These are phyloP conservation scores for Novymonas esmeraldas DNA, from an alignment of 208 protist genomes.

Conservation along the genomic window DNA sequence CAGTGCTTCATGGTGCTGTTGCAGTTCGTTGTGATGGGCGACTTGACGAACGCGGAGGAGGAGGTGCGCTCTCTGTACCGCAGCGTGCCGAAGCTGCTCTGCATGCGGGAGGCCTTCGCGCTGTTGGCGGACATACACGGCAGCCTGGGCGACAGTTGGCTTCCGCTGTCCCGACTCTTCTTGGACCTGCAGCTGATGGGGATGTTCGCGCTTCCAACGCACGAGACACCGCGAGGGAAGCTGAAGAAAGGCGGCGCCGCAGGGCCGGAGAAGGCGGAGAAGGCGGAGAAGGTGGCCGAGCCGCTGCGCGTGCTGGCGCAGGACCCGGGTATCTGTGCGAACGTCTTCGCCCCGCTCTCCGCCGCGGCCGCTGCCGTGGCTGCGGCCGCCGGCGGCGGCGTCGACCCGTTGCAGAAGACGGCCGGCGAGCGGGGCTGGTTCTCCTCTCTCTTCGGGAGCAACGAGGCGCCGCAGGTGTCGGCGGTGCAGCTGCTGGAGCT, in stretches of 20 bases:
- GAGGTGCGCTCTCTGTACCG: slow-evolving; percentile 41
- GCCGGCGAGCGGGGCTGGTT: slow-evolving; percentile 41
- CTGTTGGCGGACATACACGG: slow-evolving; percentile 40
- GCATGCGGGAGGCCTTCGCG: slow-evolving; percentile 42
- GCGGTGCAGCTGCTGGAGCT: slow-evolving; percentile 30
- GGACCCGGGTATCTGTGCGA: slow-evolving; percentile 38
- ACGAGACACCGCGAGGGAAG: not conserved
- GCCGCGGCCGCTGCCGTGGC: not conserved
- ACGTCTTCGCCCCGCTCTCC: slow-evolving; percentile 17
- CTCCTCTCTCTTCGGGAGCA: slow-evolving; percentile 48
- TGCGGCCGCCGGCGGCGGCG: not conserved
- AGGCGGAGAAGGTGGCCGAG: not conserved
- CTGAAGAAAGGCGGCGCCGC: not conserved
- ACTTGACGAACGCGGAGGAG: slow-evolving; percentile 32
- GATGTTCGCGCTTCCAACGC: slow-evolving; percentile 22
- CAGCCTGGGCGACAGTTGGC: slow-evolving; percentile 44
- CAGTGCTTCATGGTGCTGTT: slow-evolving; percentile 40
- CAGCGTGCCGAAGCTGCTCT: slow-evolving; percentile 44
- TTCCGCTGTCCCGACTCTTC: slow-evolving; percentile 30
- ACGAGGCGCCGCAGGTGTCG: slow-evolving; percentile 23
- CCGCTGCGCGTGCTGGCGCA: slow-evolving; percentile 23
- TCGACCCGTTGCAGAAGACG: slow-evolving; percentile 5
- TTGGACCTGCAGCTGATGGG: slow-evolving; percentile 51
- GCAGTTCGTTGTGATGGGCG: slow-evolving; percentile 27
- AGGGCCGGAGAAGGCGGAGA: not conserved